Conservation (phyloP, 768 basidiomycete genomes). For the Amanita fuliginea region DNA sequence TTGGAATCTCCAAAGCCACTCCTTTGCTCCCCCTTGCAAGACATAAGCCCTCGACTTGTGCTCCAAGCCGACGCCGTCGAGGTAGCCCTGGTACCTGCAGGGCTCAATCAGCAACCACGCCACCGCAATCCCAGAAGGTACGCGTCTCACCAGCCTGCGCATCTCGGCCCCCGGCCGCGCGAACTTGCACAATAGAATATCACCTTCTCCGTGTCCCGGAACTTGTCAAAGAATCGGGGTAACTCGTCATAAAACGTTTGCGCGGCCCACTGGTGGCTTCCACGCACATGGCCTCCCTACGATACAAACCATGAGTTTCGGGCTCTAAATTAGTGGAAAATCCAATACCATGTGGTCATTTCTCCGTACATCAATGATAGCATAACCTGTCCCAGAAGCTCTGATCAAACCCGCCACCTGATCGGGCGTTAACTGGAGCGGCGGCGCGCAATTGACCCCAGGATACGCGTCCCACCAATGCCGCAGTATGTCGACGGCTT, state of each 20-base stretch:
- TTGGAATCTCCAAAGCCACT: constrained; percentile 26
- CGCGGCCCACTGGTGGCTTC: constrained; percentile 36
- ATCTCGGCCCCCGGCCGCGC: no score
- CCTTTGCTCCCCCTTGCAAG: constrained; percentile 31
- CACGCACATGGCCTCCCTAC: constrained; percentile 43
- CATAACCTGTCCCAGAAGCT: constrained; percentile 15
- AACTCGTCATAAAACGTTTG: constrained; percentile 40
- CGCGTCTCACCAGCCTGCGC: no score
- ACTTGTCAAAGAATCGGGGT: constrained; percentile 11
- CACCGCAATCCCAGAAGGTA: constrained; percentile 8
- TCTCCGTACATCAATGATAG: constrained; percentile 39
- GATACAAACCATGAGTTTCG: background rate
- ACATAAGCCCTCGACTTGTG: constrained; percentile 26
- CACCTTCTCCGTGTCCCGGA: constrained; percentile 27
- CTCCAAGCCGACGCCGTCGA: background rate
- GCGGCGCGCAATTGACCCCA: constrained; percentile 9
- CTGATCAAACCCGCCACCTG: constrained; percentile 26
- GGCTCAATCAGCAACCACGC: constrained; percentile 41
- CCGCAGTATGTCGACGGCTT: constrained; percentile 1
- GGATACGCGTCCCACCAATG: constrained; percentile 51
- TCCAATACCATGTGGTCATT: background rate
- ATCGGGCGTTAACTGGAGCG: constrained; percentile 18
- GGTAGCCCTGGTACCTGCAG: no score
- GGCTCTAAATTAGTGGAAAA: no score
- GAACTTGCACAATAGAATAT: constrained; percentile 21